These are phyloP conservation scores for Pisolithus sp. DNA, from an alignment of 768 basidiomycete species.

Conservation along the genomic window DNA sequence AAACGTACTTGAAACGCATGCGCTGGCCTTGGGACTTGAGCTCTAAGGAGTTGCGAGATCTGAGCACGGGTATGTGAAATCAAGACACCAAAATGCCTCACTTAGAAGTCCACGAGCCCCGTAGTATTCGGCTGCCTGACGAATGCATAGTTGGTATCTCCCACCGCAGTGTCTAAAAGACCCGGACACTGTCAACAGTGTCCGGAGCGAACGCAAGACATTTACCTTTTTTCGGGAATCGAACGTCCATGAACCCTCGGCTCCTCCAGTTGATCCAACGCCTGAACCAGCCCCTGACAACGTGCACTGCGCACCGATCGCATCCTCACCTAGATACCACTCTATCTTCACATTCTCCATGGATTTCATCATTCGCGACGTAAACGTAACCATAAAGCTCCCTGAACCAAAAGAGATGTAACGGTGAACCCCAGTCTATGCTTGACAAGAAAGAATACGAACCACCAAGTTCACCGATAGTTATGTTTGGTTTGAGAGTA, in stretches of 20 bases:
- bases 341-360: constrained; percentile 71
- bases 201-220: not conserved
- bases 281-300: constrained; percentile 52
- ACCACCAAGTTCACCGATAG: constrained; percentile 28
- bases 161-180: constrained; percentile 66
- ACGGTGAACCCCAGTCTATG: not conserved
- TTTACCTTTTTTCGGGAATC: constrained; percentile 60
- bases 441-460: not conserved
- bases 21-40: constrained; percentile 50
- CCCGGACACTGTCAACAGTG: not conserved
- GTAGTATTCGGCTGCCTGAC: constrained; percentile 64
- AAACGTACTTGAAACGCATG: constrained; percentile 71
- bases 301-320: constrained; percentile 67
- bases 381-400: constrained; percentile 55
- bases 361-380: constrained; percentile 55
- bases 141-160: constrained; percentile 63
- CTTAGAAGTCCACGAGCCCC: constrained; percentile 71
- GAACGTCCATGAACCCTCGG: constrained; percentile 73
- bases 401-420: constrained; percentile 28
- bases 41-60: constrained; percentile 29
- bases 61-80: constrained; percentile 7
- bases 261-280: constrained; percentile 30
- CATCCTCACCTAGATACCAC: constrained; percentile 68
- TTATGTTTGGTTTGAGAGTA: constrained; percentile 39
- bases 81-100: constrained; percentile 26